Evolutionary conservation across 208 protist genomes (phyloP), one percentile per base, ranked within the genome.

Genomic region (Wallacemonas sp.): DNA sequence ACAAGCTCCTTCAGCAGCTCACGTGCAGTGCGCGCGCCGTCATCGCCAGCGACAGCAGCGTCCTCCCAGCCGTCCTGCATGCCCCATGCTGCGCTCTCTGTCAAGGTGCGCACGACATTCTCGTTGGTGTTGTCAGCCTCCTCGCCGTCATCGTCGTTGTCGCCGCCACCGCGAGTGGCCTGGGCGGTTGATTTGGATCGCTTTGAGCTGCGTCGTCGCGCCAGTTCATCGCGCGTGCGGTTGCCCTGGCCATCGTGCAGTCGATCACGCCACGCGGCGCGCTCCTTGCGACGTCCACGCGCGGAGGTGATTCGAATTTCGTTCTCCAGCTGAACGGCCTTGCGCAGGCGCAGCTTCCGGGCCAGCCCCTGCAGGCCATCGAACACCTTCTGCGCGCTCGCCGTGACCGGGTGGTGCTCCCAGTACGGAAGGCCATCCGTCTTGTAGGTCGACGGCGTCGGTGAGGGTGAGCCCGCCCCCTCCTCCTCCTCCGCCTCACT

Each of bases 341-440:
- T 52, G 61, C 61, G 62, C 23, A 66, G 29, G 16, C 75, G 75
- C 41, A 81, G 70, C 61, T 67, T 61, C 29, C 65, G 62, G 11
- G 68, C 77, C 21, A 69, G 32, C 26, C 54, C 36, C 43, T 79
- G 77, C 57, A 83, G 46, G 48, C 76, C 68, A 33, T 44, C 39
- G 38, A 79, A 78, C 2, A 65, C 43, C 47, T 61, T 29, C 56
- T 70, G 68, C 3, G 72, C 77, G 64, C 70, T 34, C 19, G 21
- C 24, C 32, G 68, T 78, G 60, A 83, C 68, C 0, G 77, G 77
- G 46, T 83, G 66, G 24, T 36, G 29, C 14, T 32, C 71, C 77
- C 77, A 83, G 65, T 72, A 83, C 23, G 65, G 64, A 5, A 78
- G 52, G 11, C 67, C 72, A 27, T 55, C 49, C 2, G 65, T 60